Percentiles rank a stretch among this genome's conserved stretches.
These are phyloP conservation scores for Leccinum griseonigrum DNA, from an alignment of 1,284 basidiomycete genomes.

Conservation along the genomic window DNA sequence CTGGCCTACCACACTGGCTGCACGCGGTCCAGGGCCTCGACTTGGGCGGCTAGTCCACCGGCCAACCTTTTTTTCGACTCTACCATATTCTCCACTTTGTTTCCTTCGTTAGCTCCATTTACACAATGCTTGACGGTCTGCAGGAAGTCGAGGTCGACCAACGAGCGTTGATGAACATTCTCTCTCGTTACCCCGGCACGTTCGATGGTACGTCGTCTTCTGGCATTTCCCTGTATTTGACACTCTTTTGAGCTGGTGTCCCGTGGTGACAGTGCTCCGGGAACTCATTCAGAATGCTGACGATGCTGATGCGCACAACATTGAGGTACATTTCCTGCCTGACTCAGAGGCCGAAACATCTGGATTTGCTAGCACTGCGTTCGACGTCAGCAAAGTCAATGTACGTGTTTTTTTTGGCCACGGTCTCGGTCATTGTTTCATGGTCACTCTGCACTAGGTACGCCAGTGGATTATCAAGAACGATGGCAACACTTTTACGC, in stretches of 20 bases:
- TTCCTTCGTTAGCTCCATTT: background rate
- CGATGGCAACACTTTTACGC: conserved; percentile 75
- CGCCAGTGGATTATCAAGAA: conserved; percentile 82
- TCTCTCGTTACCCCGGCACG: conserved; percentile 22
- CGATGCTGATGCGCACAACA: conserved; percentile 79
- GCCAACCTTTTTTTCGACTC: background rate
- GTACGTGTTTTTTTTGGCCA: background rate
- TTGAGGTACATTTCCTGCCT: conserved; percentile 81
- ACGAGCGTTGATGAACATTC: conserved; percentile 19
- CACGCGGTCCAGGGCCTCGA: background rate
- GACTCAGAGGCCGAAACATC: conserved; percentile 42
- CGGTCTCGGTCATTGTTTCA: background rate
- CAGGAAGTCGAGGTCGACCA: conserved; percentile 21
- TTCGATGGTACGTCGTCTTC: conserved; percentile 15
- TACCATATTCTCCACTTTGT: background rate
- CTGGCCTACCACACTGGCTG: background rate
- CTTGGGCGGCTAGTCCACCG: background rate
- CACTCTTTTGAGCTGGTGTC: background rate
- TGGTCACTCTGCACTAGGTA: conserved; percentile 2
- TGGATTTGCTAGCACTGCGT: background rate
- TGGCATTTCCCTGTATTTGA: background rate
- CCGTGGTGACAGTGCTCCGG: conserved; percentile 61
- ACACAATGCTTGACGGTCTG: conserved; percentile 3
- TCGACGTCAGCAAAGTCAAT: background rate
- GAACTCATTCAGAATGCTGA: conserved; percentile 95